Conservation (phyloP, 1,284 basidiomycete genomes). For the Heimioporus punctisporus region DNA sequence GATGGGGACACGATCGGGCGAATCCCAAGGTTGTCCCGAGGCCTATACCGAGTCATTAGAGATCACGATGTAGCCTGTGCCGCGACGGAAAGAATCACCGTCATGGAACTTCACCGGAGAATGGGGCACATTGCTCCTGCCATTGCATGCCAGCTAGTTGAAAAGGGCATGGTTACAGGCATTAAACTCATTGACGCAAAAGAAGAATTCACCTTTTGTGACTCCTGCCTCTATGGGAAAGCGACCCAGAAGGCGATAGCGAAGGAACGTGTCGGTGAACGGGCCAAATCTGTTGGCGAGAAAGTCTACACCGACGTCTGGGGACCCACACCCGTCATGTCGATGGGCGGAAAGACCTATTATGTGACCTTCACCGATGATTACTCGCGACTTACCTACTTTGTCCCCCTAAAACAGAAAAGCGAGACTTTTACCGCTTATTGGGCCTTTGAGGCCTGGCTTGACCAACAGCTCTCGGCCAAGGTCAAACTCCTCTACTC, state of each 20-base stretch:
- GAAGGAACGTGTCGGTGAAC: slow-evolving; percentile 1
- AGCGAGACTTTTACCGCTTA: slow-evolving; percentile 30
- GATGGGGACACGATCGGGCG: slow-evolving; percentile 21
- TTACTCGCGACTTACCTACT: slow-evolving; percentile 20
- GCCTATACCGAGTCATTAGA: background rate
- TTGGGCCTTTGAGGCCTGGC: slow-evolving; percentile 30
- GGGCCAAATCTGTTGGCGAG: slow-evolving; percentile 6
- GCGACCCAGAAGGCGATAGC: slow-evolving; percentile 12
- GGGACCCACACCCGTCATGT: slow-evolving; percentile 31
- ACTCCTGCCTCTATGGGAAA: slow-evolving; percentile 14
- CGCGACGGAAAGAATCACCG: slow-evolving; percentile 18
- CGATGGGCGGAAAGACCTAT: slow-evolving; percentile 24
- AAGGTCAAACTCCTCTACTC: background rate
- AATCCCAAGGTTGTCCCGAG: slow-evolving; percentile 9
- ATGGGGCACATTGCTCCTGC: slow-evolving; percentile 38
- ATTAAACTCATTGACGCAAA: slow-evolving; percentile 17
- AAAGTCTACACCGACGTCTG: slow-evolving; percentile 35
- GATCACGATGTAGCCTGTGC: background rate
- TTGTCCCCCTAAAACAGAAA: slow-evolving; percentile 30
- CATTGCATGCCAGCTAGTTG: background rate
- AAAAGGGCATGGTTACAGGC: background rate
- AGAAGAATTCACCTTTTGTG: slow-evolving; percentile 9
- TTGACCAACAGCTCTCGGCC: background rate
- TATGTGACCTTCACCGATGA: slow-evolving; percentile 37
- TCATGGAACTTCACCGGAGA: slow-evolving; percentile 34